Percentiles rank a stretch among this genome's conserved stretches.
Conservation (phyloP, 1,284 basidiomycete species). For the Violaceomyces palustris region DNA sequence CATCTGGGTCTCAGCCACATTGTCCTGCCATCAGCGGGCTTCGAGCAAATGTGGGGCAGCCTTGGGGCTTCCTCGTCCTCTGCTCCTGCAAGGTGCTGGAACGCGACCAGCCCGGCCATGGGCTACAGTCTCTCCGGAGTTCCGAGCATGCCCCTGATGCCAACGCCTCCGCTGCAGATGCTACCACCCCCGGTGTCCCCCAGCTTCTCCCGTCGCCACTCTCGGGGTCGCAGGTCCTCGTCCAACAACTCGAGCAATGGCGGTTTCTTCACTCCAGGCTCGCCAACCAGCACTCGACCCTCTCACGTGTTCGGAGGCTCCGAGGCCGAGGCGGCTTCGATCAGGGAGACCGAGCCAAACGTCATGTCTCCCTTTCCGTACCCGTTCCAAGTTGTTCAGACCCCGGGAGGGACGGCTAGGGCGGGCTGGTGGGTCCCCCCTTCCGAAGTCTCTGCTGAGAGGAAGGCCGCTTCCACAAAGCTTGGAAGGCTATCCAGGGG, state of each 20-base stretch:
- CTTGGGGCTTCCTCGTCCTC: background rate
- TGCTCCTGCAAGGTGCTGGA: conserved; percentile 9
- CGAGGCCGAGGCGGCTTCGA: background rate
- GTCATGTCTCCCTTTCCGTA: conserved; percentile 34
- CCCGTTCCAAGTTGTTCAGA: conserved; percentile 43
- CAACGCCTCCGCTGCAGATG: conserved; percentile 39
- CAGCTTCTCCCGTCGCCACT: conserved; percentile 5
- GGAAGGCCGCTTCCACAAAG: conserved; percentile 2
- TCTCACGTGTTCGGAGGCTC: background rate
- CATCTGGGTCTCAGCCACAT: conserved; percentile 34
- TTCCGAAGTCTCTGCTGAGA: conserved; percentile 20
- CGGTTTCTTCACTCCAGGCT: too few relatives aligned
- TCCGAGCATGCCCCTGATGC: conserved; percentile 43
- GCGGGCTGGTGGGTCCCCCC: conserved; percentile 44
- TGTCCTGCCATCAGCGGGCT: conserved; percentile 19
- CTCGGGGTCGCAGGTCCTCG: conserved; percentile 1
- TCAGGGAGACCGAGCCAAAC: conserved; percentile 23
- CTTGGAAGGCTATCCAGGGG: background rate
- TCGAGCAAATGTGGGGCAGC: conserved; percentile 28
- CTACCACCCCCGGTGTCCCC: conserved; percentile 36
- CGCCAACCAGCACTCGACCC: background rate
- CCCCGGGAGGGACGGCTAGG: conserved; percentile 37
- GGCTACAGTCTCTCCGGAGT: conserved; percentile 38
- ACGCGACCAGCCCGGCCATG: conserved; percentile 18
- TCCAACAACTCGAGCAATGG: background rate